Percentiles rank a stretch among this genome's conserved stretches.
phyloP scores from a whole-genome alignment of 352 stramenopile genomes.

The Phytophthora pinifolia region DNA sequence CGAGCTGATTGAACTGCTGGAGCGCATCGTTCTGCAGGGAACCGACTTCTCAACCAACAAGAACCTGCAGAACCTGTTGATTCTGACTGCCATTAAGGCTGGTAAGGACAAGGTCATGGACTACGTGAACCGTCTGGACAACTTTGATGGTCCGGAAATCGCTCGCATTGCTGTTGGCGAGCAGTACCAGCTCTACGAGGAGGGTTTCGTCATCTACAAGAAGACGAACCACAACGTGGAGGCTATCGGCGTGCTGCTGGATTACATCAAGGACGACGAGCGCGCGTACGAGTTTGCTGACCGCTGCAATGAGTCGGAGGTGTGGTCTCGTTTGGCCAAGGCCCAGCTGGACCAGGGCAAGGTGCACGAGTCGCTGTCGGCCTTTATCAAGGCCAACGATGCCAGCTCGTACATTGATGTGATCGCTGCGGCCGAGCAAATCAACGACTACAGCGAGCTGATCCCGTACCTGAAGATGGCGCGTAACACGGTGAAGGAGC shows the following conservation, averaged over 20 bases:
- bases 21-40: slow-evolving; percentile 99
- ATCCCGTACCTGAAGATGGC: slow-evolving; percentile 99
- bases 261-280: slow-evolving; percentile 98
- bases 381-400: slow-evolving; percentile 99
- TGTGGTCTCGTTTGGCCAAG: slow-evolving; percentile 99
- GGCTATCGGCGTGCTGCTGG: slow-evolving; percentile 91
- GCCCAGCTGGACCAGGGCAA: slow-evolving; percentile 96
- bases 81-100: slow-evolving; percentile 99
- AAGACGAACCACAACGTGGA: slow-evolving; percentile 98
- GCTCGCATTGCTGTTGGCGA: slow-evolving; percentile 98
- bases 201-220: slow-evolving; percentile 99
- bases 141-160: slow-evolving; percentile 99
- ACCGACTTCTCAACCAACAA: slow-evolving; percentile 99
- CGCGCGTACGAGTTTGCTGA: slow-evolving; percentile 99
- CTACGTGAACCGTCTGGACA: slow-evolving; percentile 99
- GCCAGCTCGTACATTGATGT: slow-evolving; percentile 97
- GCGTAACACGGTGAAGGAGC: slow-evolving; percentile 98
- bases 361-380: slow-evolving; percentile 97
- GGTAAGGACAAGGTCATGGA: slow-evolving; percentile 98
- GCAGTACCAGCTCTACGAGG: slow-evolving; percentile 99
- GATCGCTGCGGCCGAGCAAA: slow-evolving; percentile 96
- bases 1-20: slow-evolving; percentile 98
- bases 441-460: slow-evolving; percentile 96
- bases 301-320: slow-evolving; percentile 97
- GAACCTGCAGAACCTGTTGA: slow-evolving; percentile 99